phyloP scores from a whole-genome alignment of 768 basidiomycete species.

The Paxillus involutus region DNA sequence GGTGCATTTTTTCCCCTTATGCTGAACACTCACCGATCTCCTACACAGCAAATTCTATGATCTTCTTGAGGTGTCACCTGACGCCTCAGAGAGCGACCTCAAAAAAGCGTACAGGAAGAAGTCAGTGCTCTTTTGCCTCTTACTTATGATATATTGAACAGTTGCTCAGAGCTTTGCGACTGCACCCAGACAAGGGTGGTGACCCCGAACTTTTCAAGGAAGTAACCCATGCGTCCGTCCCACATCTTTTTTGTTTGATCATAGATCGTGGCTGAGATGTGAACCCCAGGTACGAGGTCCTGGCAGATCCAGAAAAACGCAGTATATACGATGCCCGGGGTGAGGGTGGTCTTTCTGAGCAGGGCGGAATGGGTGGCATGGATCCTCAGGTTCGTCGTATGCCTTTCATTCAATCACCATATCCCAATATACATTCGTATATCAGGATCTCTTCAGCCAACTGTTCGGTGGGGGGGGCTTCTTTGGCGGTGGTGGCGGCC shows the following conservation, averaged over 20 bases:
- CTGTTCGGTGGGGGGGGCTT: conserved; percentile 87
- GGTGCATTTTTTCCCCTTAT: background rate
- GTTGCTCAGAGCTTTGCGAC: conserved; percentile 64
- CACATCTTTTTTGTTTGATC: background rate
- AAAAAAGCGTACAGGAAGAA: conserved; percentile 97
- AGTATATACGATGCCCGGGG: conserved; percentile 86
- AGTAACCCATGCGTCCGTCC: conserved; percentile 87
- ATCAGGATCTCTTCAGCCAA: conserved; percentile 92
- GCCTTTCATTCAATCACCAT: background rate
- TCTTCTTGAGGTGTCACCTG: conserved; percentile 80
- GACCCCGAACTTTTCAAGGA: conserved; percentile 98
- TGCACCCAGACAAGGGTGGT: conserved; percentile 94
- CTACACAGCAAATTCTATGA: conserved; percentile 82
- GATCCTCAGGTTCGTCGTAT: conserved; percentile 76
- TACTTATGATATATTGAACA: conserved; percentile 1
- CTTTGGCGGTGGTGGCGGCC: conserved; percentile 67
- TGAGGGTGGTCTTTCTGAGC: conserved; percentile 86
- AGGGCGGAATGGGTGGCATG: conserved; percentile 93
- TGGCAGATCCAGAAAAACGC: conserved; percentile 85
- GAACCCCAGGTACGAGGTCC: conserved; percentile 78
- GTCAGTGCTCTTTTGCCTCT: conserved; percentile 37
- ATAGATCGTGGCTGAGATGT: conserved; percentile 1
- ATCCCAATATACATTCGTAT: background rate
- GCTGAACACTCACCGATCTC: background rate
- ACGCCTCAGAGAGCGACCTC: conserved; percentile 79